Percentiles rank a stretch among this genome's conserved stretches.
Evolutionary conservation across 768 basidiomycete species (phyloP).

Genomic region (Phylloporus arenicola): DNA sequence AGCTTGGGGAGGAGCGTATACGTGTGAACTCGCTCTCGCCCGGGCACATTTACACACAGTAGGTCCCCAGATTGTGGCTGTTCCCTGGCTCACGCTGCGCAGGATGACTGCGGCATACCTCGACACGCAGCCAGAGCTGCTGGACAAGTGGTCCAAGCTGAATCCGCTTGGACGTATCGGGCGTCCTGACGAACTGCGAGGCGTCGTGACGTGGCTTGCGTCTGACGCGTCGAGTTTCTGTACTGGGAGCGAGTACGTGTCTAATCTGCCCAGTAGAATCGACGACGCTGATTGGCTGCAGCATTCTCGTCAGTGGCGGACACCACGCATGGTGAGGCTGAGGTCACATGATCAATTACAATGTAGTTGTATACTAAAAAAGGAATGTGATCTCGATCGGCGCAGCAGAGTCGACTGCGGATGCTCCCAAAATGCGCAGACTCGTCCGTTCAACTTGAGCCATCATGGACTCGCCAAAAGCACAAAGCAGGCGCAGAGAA

Average conservation of each 20-base stretch:
- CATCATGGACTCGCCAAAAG: slow-evolving; percentile 30
- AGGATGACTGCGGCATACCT: slow-evolving; percentile 76
- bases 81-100: background rate
- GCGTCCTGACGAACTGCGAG: slow-evolving; percentile 65
- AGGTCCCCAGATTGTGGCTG: slow-evolving; percentile 25
- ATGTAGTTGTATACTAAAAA: slow-evolving; percentile 15
- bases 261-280: fast-evolving
- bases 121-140: slow-evolving; percentile 56
- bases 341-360: slow-evolving; percentile 15
- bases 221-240: slow-evolving; percentile 74
- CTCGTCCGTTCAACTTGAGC: background rate
- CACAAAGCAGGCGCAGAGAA: slow-evolving; percentile 30
- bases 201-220: slow-evolving; percentile 66
- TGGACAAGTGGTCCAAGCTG: slow-evolving; percentile 60
- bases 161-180: slow-evolving; percentile 73
- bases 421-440: slow-evolving; percentile 21
- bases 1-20: slow-evolving; percentile 60
- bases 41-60: slow-evolving; percentile 72
- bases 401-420: slow-evolving; percentile 31
- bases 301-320: slow-evolving; percentile 30
- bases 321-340: slow-evolving; percentile 27
- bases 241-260: slow-evolving; percentile 75
- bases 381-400: slow-evolving; percentile 29
- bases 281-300: background rate
- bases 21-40: slow-evolving; percentile 75